Base-by-base conservation (phyloP, 2,329 filamentous ascomycete species). In the Cercospora berteroae region DNA sequence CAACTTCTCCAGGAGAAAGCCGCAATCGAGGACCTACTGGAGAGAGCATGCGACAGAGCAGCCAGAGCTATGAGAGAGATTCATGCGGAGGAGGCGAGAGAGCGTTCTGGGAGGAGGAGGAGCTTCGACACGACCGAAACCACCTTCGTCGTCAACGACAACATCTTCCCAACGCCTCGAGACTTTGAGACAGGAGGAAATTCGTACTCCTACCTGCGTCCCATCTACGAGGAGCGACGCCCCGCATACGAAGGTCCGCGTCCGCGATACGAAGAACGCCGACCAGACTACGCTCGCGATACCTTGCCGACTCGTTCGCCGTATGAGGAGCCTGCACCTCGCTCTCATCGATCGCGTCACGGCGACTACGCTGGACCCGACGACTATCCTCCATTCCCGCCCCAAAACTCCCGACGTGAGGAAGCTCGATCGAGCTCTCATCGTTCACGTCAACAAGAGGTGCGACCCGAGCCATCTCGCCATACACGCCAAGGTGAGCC, bases 241-340 rank as follows among this genome's bases (percentile, higher is more conserved):
- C 58, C 58, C 18, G 16, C 58, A n/a, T 39, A 27, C 27, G 31
- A 23, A n/a, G 16, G 23, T 27, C 36, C 36, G 2, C 59, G 39
- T 16, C 39, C 59, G 6, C 59, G 33, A 5, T 61, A 61, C 59
- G 59, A 61, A 33, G 59, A 61, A 29, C 39, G 59, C 13, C 36
- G 42, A 29, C 39, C 59, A 20, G 20, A 36, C 20, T 36, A 60
- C 57, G 29, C 57, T 39, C 23, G 20, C n/a, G 48, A 27, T 55
- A 55, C 31, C 57, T 44, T 25, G 23, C 23, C 58, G 16, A 25
- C 18, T 39, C 36, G 18, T 23, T 25, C 58, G n/a, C 33, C 33
- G 6, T 55, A n/a, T 8, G 48, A 55, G 5, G 48, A 55, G 48
- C 48, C 48, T 27, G 20, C 48, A 4, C 20, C 58, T 44, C 58